phyloP scores from a whole-genome alignment of 2,329 filamentous ascomycete species.

The Cordyceps cateniannulata region DNA sequence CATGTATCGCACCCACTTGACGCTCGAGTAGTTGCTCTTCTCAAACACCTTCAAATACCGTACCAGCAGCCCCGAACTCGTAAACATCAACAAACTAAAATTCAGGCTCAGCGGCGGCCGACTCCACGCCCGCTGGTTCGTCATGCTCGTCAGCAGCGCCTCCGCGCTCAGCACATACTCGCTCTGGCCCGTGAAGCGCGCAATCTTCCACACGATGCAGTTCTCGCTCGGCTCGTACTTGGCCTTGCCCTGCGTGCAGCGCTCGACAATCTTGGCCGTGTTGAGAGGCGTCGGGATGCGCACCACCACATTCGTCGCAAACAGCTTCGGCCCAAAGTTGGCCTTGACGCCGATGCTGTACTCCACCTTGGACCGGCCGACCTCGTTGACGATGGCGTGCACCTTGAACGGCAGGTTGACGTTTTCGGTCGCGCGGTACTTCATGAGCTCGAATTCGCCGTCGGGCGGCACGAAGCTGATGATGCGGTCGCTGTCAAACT shows the following conservation, averaged over 20 bases:
- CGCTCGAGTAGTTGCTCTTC: slow-evolving; percentile 97
- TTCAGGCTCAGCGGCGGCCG: slow-evolving; percentile 84
- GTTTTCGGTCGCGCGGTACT: slow-evolving; percentile 95
- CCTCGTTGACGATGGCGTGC: slow-evolving; percentile 95
- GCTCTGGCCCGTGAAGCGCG: slow-evolving; percentile 95
- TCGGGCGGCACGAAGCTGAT: slow-evolving; percentile 96
- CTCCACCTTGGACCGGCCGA: slow-evolving; percentile 95
- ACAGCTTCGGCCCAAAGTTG: slow-evolving; percentile 93
- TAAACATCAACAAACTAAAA: slow-evolving; percentile 97
- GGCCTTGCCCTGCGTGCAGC: slow-evolving; percentile 91
- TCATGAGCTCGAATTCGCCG: slow-evolving; percentile 97
- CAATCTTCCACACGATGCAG: slow-evolving; percentile 98
- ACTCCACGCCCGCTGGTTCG: slow-evolving; percentile 95
- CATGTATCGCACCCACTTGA: slow-evolving; percentile 99
- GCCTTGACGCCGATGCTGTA: slow-evolving; percentile 97
- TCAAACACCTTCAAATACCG: slow-evolving; percentile 98
- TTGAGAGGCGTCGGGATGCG: slow-evolving; percentile 94
- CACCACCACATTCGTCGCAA: slow-evolving; percentile 92
- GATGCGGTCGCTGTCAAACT: slow-evolving; percentile 93
- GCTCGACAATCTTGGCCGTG: slow-evolving; percentile 87
- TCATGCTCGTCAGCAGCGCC: slow-evolving; percentile 91
- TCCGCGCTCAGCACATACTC: slow-evolving; percentile 94
- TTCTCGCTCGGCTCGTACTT: slow-evolving; percentile 99
- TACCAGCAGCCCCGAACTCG: slow-evolving; percentile 84
- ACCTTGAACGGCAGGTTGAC: slow-evolving; percentile 99